Percentiles rank a stretch among this genome's conserved stretches.
These are phyloP conservation scores for Prunella vulgaris DNA, from an alignment of 257 asterid species.

Conservation along the genomic window DNA sequence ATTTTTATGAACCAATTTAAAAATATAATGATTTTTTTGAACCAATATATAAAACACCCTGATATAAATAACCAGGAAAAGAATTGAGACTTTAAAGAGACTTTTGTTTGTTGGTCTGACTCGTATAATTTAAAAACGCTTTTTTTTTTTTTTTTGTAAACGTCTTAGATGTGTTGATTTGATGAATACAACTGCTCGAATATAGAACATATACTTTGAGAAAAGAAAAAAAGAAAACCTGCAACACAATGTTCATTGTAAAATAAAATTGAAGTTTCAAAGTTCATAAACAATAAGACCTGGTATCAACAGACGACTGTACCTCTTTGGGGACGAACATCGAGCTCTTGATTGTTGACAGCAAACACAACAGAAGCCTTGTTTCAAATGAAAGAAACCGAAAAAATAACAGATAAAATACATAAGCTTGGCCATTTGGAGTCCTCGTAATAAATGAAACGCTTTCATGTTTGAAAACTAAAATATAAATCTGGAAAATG, in stretches of 20 bases:
- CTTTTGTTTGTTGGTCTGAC: too few relatives aligned
- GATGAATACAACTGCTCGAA: too few relatives aligned
- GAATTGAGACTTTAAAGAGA: too few relatives aligned
- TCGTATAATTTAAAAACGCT: too few relatives aligned
- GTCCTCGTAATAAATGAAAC: conserved; percentile 7
- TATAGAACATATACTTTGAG: too few relatives aligned
- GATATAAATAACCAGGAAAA: too few relatives aligned
- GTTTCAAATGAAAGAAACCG: neutral
- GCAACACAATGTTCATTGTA: neutral
- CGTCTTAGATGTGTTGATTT: neutral
- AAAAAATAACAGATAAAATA: conserved; percentile 1
- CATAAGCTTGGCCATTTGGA: conserved; percentile 1
- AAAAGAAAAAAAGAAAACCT: neutral
- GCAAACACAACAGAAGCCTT: conserved; percentile 3
- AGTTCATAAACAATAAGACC: neutral
- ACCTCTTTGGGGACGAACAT: neutral
- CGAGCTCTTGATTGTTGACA: neutral
- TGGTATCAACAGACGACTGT: neutral
- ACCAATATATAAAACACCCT: too few relatives aligned
- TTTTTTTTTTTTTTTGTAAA: too few relatives aligned
- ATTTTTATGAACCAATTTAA: too few relatives aligned
- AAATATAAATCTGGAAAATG: neutral
- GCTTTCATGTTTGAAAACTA: neutral
- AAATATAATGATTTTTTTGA: too few relatives aligned
- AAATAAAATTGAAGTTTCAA: neutral